Evolutionary conservation across 2,329 filamentous ascomycete genomes (phyloP), one percentile per base, ranked within the genome.

Genomic region (Fusarium bactridioides): DNA sequence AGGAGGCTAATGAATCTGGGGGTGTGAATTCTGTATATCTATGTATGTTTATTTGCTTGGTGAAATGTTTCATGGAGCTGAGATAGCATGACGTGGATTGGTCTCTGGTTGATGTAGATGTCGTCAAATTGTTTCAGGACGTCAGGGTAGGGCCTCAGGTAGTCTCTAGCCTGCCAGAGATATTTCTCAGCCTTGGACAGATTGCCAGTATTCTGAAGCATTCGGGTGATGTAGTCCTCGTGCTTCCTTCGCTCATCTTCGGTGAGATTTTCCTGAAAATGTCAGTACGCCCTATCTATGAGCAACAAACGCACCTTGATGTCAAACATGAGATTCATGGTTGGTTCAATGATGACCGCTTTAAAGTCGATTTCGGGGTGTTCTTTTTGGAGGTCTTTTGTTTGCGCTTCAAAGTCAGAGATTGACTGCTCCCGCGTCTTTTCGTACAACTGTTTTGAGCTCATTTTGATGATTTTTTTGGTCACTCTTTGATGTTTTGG

Each of bases 271-370:
- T 74, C 72, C 72, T 74, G 10, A 4, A 5, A 31, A 6, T 29
- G 25, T 56, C 41, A 73, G 47, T 11, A 1, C 5, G 18, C 33
- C 7, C 15, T 18, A 12, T 9, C 1, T 7, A 12, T 1, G 1
- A 3, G 18, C 12, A 8, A 12, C 9, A 7, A 38, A 33, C 44
- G 6, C 56, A 73, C 71, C 59, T 48, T 61, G 23, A 74, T 74
- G 40, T 74, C 72, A 35, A 66, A 74, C 60, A 73, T 74, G 7
- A 74, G 51, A 18, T 74, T 74, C 68, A 74, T 74, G 27, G 72
- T 74, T 18, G 72, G 72, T 25, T 72, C 72, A 18, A 74, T 74
- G 7, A 74, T 71, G 3, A 51, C 53, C 5, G 54, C 25, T 7
- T 62, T 74, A 23, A 74, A 69, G 43, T 74, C 72, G 19, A 74